Evolutionary conservation across 306 rosid species (phyloP).

Genomic region (Medicago arabica): DNA sequence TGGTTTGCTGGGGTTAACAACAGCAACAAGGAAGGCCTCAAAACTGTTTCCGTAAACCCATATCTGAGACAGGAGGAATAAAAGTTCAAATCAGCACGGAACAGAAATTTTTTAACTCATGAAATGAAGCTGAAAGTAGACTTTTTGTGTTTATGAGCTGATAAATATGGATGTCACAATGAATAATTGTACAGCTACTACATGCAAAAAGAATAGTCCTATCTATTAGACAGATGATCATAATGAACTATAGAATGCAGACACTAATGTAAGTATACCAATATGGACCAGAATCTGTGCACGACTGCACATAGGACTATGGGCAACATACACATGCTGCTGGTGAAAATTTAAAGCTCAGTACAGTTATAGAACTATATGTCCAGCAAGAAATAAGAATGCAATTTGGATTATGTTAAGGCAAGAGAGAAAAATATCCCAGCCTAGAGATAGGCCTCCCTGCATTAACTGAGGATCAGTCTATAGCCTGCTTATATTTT

Average conservation of each 20-base stretch:
- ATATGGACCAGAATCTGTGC: slow-evolving; percentile 8
- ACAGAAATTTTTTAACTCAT: slow-evolving; percentile 26
- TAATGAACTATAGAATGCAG: slow-evolving; percentile 16
- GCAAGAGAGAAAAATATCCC: not conserved
- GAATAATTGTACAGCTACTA: slow-evolving; percentile 9
- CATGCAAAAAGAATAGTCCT: slow-evolving; percentile 23
- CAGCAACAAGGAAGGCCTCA: slow-evolving; percentile 89
- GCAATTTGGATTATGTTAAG: not conserved
- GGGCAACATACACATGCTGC: slow-evolving; percentile 12
- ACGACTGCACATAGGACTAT: slow-evolving; percentile 6
- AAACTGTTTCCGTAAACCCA: slow-evolving; percentile 98
- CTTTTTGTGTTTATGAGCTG: slow-evolving; percentile 24
- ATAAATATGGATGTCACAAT: not conserved
- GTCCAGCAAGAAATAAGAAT: slow-evolving; percentile 28
- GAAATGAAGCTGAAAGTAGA: slow-evolving; percentile 33
- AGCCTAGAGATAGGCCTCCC: not conserved
- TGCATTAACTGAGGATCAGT: slow-evolving; percentile 21
- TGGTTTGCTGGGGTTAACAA: slow-evolving; percentile 68
- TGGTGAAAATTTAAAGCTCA: slow-evolving; percentile 18
- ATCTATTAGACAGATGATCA: slow-evolving; percentile 15
- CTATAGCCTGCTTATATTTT: not conserved
- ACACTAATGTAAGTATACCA: slow-evolving; percentile 23
- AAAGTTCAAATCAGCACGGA: slow-evolving; percentile 20
- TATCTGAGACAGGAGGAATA: slow-evolving; percentile 59
- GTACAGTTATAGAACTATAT: slow-evolving; percentile 8